Conservation (phyloP, 208 protist species). For the Tritrichomonas foetus region DNA sequence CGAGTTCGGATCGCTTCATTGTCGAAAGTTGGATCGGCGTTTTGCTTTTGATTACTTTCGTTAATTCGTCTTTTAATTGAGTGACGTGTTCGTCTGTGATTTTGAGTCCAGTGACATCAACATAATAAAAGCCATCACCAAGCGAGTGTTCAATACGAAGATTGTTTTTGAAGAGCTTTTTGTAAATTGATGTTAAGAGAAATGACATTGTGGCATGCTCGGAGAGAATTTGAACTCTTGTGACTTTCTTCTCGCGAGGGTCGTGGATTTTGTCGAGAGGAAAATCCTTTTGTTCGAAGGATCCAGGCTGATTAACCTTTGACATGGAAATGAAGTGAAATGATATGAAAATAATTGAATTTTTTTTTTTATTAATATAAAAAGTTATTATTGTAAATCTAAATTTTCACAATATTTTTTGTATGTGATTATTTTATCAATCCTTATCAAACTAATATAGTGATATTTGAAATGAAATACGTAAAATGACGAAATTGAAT, state of each 20-base stretch:
- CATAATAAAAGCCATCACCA: constrained; percentile 26
- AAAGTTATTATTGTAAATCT: no score
- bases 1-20: background rate
- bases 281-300: background rate
- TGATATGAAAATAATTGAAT: no score
- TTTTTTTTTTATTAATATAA: no score
- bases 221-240: background rate
- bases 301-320: background rate
- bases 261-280: background rate
- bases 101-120: background rate
- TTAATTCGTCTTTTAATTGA: background rate
- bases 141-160: constrained; percentile 13
- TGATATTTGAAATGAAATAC: no score
- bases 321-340: no score
- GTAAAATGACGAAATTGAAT: no score
- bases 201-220: background rate
- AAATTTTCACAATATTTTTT: no score
- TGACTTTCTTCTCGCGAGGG: background rate
- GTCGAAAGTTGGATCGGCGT: background rate
- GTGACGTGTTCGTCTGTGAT: background rate
- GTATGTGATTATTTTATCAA: no score
- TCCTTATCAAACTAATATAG: no score
- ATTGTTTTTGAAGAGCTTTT: background rate
- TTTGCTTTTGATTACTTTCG: background rate
- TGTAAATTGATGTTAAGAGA: background rate